Conservation (phyloP, 108 stramenopile species). For the Cyclostephanos invisitatus region DNA sequence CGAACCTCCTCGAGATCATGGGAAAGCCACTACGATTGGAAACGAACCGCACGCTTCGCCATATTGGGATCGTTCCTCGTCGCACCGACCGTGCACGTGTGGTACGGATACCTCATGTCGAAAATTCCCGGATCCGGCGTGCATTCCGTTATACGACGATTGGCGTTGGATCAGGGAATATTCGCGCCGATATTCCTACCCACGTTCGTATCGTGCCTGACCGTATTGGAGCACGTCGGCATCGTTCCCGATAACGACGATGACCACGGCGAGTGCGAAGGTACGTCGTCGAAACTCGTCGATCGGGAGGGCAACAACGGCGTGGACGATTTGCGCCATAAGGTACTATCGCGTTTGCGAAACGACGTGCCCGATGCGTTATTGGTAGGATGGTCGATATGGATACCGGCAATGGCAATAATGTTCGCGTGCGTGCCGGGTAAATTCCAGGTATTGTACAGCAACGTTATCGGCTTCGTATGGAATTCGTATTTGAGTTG, state of each 20-base stretch:
- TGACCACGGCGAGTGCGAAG: not conserved
- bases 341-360: slow-evolving; percentile 20
- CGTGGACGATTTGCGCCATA: slow-evolving; percentile 1
- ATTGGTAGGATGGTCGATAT: slow-evolving; percentile 77
- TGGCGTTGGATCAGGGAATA: slow-evolving; percentile 69
- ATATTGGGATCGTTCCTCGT: slow-evolving; percentile 71
- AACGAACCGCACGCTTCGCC: slow-evolving; percentile 64
- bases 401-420: slow-evolving; percentile 78
- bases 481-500: slow-evolving; percentile 89
- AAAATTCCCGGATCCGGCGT: slow-evolving; percentile 55
- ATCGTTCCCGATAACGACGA: not conserved
- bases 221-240: slow-evolving; percentile 58
- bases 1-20: no score
- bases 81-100: slow-evolving; percentile 79
- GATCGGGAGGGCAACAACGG: no score
- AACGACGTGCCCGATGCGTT: slow-evolving; percentile 54
- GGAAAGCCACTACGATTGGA: slow-evolving; percentile 51
- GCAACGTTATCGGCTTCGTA: slow-evolving; percentile 77
- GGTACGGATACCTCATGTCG: slow-evolving; percentile 69
- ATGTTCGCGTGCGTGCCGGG: slow-evolving; percentile 78
- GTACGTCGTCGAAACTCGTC: no score
- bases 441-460: slow-evolving; percentile 81
- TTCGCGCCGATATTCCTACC: slow-evolving; percentile 77
- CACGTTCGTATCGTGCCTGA: slow-evolving; percentile 63
- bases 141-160: slow-evolving; percentile 49